Evolutionary conservation across 1,284 basidiomycete genomes (phyloP), one percentile per base, ranked within the genome.

Genomic region (Nidula niveotomentosa): DNA sequence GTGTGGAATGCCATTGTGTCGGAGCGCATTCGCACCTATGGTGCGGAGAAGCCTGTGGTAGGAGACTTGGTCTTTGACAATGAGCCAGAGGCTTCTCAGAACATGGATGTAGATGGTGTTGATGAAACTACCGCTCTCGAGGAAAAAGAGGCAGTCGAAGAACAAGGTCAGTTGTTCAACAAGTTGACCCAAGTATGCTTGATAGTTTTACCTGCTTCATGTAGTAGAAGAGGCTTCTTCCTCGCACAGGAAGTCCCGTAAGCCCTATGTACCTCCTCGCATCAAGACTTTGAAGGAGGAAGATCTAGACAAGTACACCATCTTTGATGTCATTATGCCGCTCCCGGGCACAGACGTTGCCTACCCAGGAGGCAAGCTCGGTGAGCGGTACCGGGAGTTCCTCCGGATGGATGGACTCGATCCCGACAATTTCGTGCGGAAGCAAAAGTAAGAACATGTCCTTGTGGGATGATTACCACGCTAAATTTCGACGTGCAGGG

Each of bases 1-100:
- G 88, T 99, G 34, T 99, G 96, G 97, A 99, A 99, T 72, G 84
- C 93, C 46, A 87, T 98, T 54, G 93, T 95, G 18, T 97, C 95
- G 10, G 94, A 96, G 70, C 87, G 97, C 12, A 88, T 98, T 62
- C 85, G 85, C 59, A 77, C 79, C 46, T 87, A 90, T 66, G 95
- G 96, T 1, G 77, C 84, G 13, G 85, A 88, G 10, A 81, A 83
- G 56, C 86, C 93, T 0, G 80, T 96, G 33, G 84, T 84, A 8
- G 97, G 97, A 0, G 97, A 99, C 68, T 77, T 98, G 10, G 91
- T 97, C 6, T 90, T 85, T 57, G 88, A 89, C 45, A 75, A 74
- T 39, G 62, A 65, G n/a, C 73, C 75, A 43, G 72, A 70, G 48
- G 64, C 64, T 23, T 72, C 71, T 23, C 73, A 67, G 49, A 57